phyloP scores from a whole-genome alignment of 1,284 basidiomycete genomes.

The Testicularia cyperi region DNA sequence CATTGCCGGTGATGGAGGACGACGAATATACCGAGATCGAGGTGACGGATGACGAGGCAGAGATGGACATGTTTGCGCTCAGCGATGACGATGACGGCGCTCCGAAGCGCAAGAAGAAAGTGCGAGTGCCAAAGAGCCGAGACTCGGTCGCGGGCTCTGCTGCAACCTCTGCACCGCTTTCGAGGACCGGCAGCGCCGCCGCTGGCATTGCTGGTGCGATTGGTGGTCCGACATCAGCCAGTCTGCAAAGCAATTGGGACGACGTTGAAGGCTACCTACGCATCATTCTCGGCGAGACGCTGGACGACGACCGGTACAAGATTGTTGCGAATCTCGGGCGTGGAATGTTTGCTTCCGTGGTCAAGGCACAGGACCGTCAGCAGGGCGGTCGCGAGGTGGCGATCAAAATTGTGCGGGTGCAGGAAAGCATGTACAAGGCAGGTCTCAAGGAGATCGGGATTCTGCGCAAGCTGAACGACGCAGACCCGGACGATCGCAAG shows the following conservation, averaged over 20 bases:
- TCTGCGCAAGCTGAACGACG: slow-evolving; percentile 77
- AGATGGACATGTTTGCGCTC: slow-evolving; percentile 59
- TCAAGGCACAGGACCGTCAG: slow-evolving; percentile 73
- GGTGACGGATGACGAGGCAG: slow-evolving; percentile 54
- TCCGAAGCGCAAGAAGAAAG: slow-evolving; percentile 39
- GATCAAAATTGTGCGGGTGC: slow-evolving; percentile 93
- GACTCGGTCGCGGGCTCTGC: background rate
- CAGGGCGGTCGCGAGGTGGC: slow-evolving; percentile 72
- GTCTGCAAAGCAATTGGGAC: slow-evolving; percentile 65
- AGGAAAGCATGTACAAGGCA: slow-evolving; percentile 97
- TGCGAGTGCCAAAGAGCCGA: slow-evolving; percentile 20
- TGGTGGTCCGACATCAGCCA: slow-evolving; percentile 11
- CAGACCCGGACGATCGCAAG: slow-evolving; percentile 94
- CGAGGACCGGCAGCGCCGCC: background rate
- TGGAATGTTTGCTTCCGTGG: slow-evolving; percentile 98
- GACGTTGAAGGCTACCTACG: slow-evolving; percentile 95
- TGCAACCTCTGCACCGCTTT: background rate
- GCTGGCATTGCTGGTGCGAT: background rate
- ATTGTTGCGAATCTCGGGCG: slow-evolving; percentile 92
- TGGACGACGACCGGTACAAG: slow-evolving; percentile 91
- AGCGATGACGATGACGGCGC: slow-evolving; percentile 19
- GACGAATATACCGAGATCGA: slow-evolving; percentile 51
- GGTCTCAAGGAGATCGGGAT: slow-evolving; percentile 90
- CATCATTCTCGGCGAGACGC: slow-evolving; percentile 82
- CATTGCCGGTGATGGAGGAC: slow-evolving; percentile 2